Evolutionary conservation across 768 basidiomycete species (phyloP), one percentile per base, ranked within the genome.

Genomic region (Amanita phalloides): DNA sequence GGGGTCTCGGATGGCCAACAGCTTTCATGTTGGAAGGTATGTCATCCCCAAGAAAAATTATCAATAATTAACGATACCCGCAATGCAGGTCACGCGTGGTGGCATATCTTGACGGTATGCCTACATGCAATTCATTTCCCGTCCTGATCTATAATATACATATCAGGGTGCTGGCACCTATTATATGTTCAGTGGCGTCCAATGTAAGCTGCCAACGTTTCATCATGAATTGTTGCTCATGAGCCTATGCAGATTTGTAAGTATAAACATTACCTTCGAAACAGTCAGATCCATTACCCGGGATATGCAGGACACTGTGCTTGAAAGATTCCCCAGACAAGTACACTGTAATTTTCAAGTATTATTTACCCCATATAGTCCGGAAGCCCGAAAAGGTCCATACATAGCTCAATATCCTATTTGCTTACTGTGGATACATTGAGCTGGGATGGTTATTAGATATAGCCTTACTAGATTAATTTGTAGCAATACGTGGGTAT

Each of bases 21-120:
- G 83, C 82, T 5, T 85, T 86, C 59, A 54, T 84, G 20, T 64
- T 86, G 6, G 84, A 86, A 68, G 83, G 81, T 71, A 53, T 20
- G 63, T 56, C 35, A 3, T 14, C 35, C 28, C n/a, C 13, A 11
- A 48, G 6, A 4, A 13, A 9, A 32, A 10, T 11, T 14, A 35
- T 10, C 33, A 23, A 48, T 35, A 35, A 23, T 13, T 21, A 37
- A 48, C 10, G 20, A 21, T 41, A 20, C 20, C 50, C 25, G n/a
- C 44, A 7, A 35, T 33, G 7, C 50, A 80, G 80, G 82, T 9
- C 84, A 86, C 57, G 77, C 83, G 9, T 86, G 83, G 83, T 86
- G 83, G 83, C 84, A 86, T 65, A 57, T 84, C 28, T 64, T 86
- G 13, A 84, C 82, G 11, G 82, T 80, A 54, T 56, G 76, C 20